Conservation (phyloP, 129 eudicot genomes). For the Flaveria ramosissima region DNA sequence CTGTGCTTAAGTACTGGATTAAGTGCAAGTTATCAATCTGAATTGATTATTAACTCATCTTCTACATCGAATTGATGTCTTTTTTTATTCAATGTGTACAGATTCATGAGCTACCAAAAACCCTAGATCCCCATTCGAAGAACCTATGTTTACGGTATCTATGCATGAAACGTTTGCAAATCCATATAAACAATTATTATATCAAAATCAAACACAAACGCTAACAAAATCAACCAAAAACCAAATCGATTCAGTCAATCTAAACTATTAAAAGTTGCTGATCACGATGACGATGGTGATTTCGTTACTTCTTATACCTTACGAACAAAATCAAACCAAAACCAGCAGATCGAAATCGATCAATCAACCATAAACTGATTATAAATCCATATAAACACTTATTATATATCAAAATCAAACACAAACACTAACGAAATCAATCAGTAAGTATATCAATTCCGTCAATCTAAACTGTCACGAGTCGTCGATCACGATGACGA, state of each 20-base stretch:
- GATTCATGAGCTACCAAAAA: neutral
- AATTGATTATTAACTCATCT: too few relatives aligned
- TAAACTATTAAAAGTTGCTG: neutral
- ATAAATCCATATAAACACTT: too few relatives aligned
- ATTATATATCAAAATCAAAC: too few relatives aligned
- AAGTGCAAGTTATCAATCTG: too few relatives aligned
- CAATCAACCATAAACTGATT: neutral
- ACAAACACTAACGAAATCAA: too few relatives aligned
- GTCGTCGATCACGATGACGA: too few relatives aligned
- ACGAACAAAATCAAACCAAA: neutral
- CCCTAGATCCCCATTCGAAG: slow-evolving; percentile 7
- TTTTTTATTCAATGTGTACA: neutral
- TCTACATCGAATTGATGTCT: too few relatives aligned
- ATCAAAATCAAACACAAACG: neutral
- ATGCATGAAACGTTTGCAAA: neutral
- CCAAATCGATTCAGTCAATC: neutral
- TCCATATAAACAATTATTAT: neutral
- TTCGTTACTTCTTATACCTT: neutral
- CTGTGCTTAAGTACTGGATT: too few relatives aligned
- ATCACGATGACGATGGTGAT: neutral
- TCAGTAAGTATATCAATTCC: too few relatives aligned
- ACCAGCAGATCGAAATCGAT: neutral
- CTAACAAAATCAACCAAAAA: neutral
- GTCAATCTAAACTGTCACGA: too few relatives aligned
- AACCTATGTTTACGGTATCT: slow-evolving; percentile 1